Evolutionary conservation across 768 basidiomycete genomes (phyloP).

Genomic region (Strobilomyces echinocephalus): DNA sequence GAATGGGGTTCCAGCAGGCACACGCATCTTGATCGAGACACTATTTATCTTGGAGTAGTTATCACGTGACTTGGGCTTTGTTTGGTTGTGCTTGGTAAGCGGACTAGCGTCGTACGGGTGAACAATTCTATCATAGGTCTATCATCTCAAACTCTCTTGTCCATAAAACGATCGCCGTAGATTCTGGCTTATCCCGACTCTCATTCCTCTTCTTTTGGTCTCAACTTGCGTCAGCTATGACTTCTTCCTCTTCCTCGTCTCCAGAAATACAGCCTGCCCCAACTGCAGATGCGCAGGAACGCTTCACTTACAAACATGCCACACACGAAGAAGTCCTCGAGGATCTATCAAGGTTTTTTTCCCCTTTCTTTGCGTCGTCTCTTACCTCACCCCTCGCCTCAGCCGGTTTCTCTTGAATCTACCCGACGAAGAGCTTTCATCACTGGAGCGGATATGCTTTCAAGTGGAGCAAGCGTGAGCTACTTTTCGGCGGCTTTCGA

Average conservation of each 20-base stretch:
- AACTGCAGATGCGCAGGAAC: slow-evolving; percentile 35
- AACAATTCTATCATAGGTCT: slow-evolving; percentile 22
- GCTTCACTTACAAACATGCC: slow-evolving; percentile 62
- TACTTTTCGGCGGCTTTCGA: slow-evolving; percentile 4
- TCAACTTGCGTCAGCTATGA: slow-evolving; percentile 43
- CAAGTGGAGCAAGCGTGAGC: slow-evolving; percentile 98
- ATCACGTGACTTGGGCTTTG: slow-evolving; percentile 18
- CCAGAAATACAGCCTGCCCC: slow-evolving; percentile 61
- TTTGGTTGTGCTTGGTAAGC: slow-evolving; percentile 23
- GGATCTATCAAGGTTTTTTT: slow-evolving; percentile 75
- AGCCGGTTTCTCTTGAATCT: slow-evolving; percentile 97
- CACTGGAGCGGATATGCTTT: slow-evolving; percentile 92
- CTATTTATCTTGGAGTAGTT: background rate
- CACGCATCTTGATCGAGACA: slow-evolving; percentile 18
- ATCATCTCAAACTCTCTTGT: slow-evolving; percentile 27
- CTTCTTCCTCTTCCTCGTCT: slow-evolving; percentile 74
- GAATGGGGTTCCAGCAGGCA: slow-evolving; percentile 75
- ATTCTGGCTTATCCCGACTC: slow-evolving; percentile 26
- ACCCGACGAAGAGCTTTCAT: slow-evolving; percentile 86
- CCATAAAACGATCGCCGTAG: slow-evolving; percentile 31
- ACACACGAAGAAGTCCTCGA: slow-evolving; percentile 84
- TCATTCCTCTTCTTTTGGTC: slow-evolving; percentile 30
- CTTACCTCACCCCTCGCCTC: slow-evolving; percentile 14
- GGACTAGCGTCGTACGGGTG: slow-evolving; percentile 10
- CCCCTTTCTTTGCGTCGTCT: slow-evolving; percentile 6